Conservation (phyloP, 2,329 filamentous ascomycete species). For the Paraphoma chrysanthemicola region DNA sequence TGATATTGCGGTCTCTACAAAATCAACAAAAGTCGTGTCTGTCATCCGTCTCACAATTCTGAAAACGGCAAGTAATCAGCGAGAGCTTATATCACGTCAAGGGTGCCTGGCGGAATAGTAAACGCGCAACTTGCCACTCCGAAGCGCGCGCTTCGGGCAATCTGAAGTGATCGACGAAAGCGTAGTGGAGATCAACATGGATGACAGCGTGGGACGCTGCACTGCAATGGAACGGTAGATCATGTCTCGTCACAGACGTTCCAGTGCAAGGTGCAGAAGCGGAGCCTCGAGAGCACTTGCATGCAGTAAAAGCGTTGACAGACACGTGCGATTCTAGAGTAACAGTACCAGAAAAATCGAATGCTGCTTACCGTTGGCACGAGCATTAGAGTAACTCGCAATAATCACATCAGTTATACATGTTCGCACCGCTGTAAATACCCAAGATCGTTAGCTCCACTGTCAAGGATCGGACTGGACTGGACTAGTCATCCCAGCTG, state of each 20-base stretch:
- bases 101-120: background rate
- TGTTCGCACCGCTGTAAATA: background rate
- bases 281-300: background rate
- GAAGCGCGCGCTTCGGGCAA: background rate
- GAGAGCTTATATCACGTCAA: background rate
- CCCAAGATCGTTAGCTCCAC: too few species aligned
- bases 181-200: background rate
- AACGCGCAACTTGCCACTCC: background rate
- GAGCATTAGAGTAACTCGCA: background rate
- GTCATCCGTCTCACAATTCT: too few species aligned
- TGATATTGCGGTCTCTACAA: too few species aligned
- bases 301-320: background rate
- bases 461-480: too few species aligned
- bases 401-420: background rate
- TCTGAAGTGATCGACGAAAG: background rate
- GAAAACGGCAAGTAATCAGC: too few species aligned
- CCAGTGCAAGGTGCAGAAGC: background rate
- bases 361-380: too few species aligned
- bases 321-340: background rate
- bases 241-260: background rate
- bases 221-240: background rate
- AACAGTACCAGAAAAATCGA: too few species aligned
- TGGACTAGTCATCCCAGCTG: background rate
- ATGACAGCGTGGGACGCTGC: background rate
- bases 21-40: too few species aligned